Conservation (phyloP, 257 asterid genomes). For the Avicennia marina region DNA sequence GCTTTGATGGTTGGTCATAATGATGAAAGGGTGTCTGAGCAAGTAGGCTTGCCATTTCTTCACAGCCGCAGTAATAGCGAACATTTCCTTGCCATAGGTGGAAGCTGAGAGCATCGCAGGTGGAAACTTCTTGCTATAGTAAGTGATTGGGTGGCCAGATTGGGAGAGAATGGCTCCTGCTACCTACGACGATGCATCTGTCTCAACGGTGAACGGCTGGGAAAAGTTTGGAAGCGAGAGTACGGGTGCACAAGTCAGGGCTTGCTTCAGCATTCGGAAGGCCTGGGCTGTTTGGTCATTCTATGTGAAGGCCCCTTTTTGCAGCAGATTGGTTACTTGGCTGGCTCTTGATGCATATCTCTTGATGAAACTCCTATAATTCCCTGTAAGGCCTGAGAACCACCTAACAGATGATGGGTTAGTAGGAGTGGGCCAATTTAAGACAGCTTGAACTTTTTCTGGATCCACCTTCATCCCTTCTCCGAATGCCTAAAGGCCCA, state of each 20-base stretch:
- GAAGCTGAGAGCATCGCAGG: background rate
- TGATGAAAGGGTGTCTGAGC: background rate
- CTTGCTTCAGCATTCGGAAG: background rate
- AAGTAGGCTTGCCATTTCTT: background rate
- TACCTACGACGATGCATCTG: background rate
- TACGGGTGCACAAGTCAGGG: background rate
- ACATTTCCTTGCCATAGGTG: background rate
- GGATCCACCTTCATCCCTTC: too few species aligned
- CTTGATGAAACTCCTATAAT: too few species aligned
- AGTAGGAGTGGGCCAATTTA: too few species aligned
- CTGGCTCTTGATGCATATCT: too few species aligned
- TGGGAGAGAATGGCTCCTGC: background rate
- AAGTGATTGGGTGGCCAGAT: background rate
- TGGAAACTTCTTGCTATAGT: background rate
- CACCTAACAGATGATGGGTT: too few species aligned
- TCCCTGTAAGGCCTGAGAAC: too few species aligned
- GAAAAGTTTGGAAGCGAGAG: background rate
- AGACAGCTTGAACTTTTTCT: too few species aligned
- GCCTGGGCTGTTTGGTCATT: background rate
- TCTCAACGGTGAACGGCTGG: background rate
- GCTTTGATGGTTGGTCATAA: background rate
- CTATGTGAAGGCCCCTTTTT: background rate
- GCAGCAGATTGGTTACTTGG: too few species aligned
- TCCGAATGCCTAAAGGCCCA: too few species aligned
- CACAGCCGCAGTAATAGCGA: background rate